Evolutionary conservation across 2,329 filamentous ascomycete genomes (phyloP).

Genomic region (Aspergillus flavus): DNA sequence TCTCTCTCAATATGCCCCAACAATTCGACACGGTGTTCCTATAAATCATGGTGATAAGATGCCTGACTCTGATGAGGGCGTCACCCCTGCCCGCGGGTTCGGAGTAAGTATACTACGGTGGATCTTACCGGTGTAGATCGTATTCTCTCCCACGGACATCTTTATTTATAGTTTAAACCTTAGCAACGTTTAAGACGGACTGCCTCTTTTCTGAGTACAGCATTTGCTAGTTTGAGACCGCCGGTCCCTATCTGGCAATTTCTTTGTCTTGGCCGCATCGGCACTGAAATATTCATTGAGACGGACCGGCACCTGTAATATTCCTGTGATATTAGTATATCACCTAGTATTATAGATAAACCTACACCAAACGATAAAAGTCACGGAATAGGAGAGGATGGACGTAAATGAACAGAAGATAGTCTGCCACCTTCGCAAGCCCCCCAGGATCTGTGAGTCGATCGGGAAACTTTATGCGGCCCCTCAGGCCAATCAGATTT

Average conservation of each 20-base stretch:
- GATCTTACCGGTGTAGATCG: slow-evolving; percentile 2
- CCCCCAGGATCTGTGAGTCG: not conserved
- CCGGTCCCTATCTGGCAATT: too few relatives aligned
- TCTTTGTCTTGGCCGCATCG: not conserved
- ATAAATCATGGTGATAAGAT: too few relatives aligned
- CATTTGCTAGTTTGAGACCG: not conserved
- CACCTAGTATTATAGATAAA: not conserved
- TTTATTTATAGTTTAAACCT: slow-evolving; percentile 1
- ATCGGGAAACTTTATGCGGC: slow-evolving; percentile 4
- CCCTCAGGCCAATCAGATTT: slow-evolving; percentile 5
- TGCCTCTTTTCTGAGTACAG: not conserved
- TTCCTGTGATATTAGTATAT: not conserved
- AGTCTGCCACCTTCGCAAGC: too few relatives aligned
- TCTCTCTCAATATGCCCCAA: not conserved
- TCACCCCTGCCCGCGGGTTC: not conserved
- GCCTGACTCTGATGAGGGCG: too few relatives aligned
- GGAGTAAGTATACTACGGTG: not conserved
- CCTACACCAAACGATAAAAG: not conserved
- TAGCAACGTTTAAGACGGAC: not conserved
- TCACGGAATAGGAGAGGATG: not conserved
- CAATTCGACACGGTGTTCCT: not conserved
- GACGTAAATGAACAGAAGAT: not conserved
- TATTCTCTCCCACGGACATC: not conserved
- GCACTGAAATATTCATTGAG: not conserved
- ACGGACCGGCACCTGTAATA: not conserved